Percentiles rank a stretch among this genome's conserved stretches.
Conservation (phyloP, 352 stramenopile genomes). For the Globisporangium spinosum region DNA sequence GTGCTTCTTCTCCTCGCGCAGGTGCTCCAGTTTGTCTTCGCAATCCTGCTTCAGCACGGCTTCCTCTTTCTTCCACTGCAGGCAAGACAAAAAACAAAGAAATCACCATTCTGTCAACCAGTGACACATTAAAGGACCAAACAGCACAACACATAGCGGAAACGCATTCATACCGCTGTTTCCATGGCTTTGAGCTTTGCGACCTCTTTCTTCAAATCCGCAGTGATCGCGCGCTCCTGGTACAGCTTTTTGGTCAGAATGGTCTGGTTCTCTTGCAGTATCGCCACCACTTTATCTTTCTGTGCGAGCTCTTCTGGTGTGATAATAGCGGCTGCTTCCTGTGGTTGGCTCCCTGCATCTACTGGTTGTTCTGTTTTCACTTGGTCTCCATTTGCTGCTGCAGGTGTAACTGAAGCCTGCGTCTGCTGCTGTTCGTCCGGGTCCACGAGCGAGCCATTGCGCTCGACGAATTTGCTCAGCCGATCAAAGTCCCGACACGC, state of each 20-base stretch:
- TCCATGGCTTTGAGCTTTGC: constrained; percentile 65
- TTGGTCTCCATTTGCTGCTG: constrained; percentile 13
- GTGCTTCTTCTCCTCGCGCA: constrained; percentile 61
- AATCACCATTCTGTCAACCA: background rate
- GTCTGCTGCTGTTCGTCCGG: constrained; percentile 20
- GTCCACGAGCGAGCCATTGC: constrained; percentile 13
- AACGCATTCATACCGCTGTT: constrained; percentile 33
- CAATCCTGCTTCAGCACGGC: constrained; percentile 43
- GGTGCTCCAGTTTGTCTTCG: constrained; percentile 50
- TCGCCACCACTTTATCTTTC: constrained; percentile 34
- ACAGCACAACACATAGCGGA: background rate
- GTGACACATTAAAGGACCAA: background rate
- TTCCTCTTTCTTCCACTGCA: constrained; percentile 64
- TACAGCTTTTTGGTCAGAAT: constrained; percentile 48
- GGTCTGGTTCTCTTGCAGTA: constrained; percentile 33
- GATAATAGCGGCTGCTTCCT: constrained; percentile 17
- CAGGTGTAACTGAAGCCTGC: constrained; percentile 18
- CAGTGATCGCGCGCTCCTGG: constrained; percentile 37
- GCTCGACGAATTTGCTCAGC: constrained; percentile 52
- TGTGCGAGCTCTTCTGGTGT: constrained; percentile 31
- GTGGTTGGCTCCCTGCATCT: background rate
- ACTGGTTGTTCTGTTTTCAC: constrained; percentile 16
- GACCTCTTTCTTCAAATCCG: constrained; percentile 45
- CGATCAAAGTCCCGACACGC: constrained; percentile 77
- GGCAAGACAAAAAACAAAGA: constrained; percentile 11